Percentiles rank a stretch among this genome's conserved stretches.
These are phyloP conservation scores for Pinus albicaulis DNA, from an alignment of 75 land plant genomes.

Conservation along the genomic window DNA sequence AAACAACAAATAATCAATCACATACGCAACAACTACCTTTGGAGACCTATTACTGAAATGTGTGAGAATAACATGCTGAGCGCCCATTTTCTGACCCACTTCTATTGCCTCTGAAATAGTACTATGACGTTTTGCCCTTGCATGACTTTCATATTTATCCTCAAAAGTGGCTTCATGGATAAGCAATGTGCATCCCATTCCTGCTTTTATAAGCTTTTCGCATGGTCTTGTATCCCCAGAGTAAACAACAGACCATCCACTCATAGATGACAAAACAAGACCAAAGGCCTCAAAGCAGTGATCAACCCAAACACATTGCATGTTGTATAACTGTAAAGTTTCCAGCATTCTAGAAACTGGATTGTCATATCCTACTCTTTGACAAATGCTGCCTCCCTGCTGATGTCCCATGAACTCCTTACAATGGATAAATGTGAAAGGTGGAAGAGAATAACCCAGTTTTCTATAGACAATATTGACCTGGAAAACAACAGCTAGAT, in stretches of 20 bases:
- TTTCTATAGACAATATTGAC: constrained; percentile 11
- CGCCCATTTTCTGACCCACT: constrained; percentile 24
- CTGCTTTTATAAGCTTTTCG: constrained; percentile 20
- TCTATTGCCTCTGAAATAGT: constrained; percentile 29
- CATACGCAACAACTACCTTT: constrained; percentile 6
- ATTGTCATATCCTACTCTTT: constrained; percentile 1
- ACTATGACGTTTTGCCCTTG: constrained; percentile 22
- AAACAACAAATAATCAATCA: neutral
- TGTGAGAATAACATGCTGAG: constrained; percentile 27
- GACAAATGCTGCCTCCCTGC: neutral
- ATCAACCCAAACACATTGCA: constrained; percentile 19
- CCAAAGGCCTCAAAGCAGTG: constrained; percentile 36
- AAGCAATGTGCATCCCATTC: constrained; percentile 30
- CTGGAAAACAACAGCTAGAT: constrained; percentile 12
- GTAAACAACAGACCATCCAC: constrained; percentile 29
- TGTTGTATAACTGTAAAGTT: constrained; percentile 14
- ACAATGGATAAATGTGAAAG: constrained; percentile 17
- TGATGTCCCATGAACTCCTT: constrained; percentile 12
- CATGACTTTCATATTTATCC: constrained; percentile 20
- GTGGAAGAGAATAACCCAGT: constrained; percentile 15
- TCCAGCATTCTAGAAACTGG: constrained; percentile 10
- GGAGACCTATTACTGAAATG: constrained; percentile 39
- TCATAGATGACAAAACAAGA: constrained; percentile 14
- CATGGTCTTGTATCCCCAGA: constrained; percentile 38
- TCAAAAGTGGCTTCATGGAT: constrained; percentile 40